These are phyloP conservation scores for Acmispon strigosus DNA, from an alignment of 306 rosid species.

Conservation along the genomic window DNA sequence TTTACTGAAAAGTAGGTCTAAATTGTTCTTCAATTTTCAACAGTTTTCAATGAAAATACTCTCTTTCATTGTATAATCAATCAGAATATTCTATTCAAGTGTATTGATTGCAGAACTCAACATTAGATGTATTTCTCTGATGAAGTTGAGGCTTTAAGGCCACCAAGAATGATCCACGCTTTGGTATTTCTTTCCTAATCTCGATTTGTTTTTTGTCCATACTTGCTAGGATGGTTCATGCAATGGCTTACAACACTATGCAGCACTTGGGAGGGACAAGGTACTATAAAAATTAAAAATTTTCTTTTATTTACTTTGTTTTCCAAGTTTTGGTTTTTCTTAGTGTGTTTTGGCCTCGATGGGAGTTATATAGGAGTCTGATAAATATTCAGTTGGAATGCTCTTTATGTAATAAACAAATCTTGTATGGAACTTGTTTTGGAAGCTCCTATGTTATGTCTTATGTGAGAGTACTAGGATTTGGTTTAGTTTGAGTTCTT, in stretches of 20 bases:
- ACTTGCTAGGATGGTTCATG: conserved; percentile 93
- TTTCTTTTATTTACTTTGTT: neutral
- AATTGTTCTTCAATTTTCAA: too few species aligned
- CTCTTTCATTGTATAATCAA: too few species aligned
- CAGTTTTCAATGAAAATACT: too few species aligned
- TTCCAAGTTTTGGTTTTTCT: neutral
- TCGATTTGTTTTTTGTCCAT: conserved; percentile 1
- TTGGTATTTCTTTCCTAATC: conserved; percentile 6
- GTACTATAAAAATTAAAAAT: conserved; percentile 28
- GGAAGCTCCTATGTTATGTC: neutral
- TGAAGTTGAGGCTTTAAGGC: conserved; percentile 16
- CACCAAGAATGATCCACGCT: neutral
- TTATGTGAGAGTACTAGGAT: neutral
- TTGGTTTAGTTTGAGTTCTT: neutral
- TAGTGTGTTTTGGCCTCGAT: neutral
- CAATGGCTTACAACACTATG: conserved; percentile 98
- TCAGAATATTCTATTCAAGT: too few species aligned
- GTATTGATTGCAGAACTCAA: neutral
- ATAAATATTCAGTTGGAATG: neutral
- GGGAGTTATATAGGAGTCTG: neutral
- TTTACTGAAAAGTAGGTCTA: too few species aligned
- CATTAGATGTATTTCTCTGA: neutral
- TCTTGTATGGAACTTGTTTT: neutral
- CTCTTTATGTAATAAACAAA: neutral
- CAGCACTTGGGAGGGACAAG: conserved; percentile 99